Base-by-base conservation (phyloP, 805 yeast species). In the Pichia deserticola region DNA sequence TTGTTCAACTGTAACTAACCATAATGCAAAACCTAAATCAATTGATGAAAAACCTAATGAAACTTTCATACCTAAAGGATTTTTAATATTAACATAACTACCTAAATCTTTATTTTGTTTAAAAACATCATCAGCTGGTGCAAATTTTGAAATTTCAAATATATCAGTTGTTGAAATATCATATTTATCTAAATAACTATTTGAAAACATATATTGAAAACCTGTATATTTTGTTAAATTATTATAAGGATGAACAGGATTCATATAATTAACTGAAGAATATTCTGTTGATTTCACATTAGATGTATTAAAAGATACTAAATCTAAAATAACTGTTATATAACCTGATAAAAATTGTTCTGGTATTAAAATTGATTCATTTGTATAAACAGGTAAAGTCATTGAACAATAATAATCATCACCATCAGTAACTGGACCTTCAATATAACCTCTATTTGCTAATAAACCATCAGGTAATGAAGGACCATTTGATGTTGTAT, bases 1-100 rank as follows among this genome's bases (percentile, higher is more conserved):
- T 61, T 88, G 95, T 55, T 83, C 83, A 5, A 89, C 79, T 0
- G 82, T 66, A 2, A 89, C 82, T n/a, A 80, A 77, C 97, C 97
- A 89, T 11, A 69, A 70, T 1, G 70, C 73, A 41, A 74, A 65
- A 2, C 57, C 49, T 42, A 77, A 67, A 30, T 72, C 64, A 12
- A 76, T 75, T 0, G 73, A 68, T 0, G 80, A 68, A 57, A 67
- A 82, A 0, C 89, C 89, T 2, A 77, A 70, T 1, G 90, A 80
- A 5, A 84, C 74, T 11, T 65, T 55, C 4, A 58, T 55, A 6
- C 66, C 68, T 33, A 62, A 52, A 5, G 75, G 68, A 29, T 72
- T 66, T 7, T 57, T 60, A 0, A 74, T 64, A 7, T 72, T 63
- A 13, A 70, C 63, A 7, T 62, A 55, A 8, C 73, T 69, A 3